Base-by-base conservation (phyloP, 768 basidiomycete species). In the Cyathus striatus region DNA sequence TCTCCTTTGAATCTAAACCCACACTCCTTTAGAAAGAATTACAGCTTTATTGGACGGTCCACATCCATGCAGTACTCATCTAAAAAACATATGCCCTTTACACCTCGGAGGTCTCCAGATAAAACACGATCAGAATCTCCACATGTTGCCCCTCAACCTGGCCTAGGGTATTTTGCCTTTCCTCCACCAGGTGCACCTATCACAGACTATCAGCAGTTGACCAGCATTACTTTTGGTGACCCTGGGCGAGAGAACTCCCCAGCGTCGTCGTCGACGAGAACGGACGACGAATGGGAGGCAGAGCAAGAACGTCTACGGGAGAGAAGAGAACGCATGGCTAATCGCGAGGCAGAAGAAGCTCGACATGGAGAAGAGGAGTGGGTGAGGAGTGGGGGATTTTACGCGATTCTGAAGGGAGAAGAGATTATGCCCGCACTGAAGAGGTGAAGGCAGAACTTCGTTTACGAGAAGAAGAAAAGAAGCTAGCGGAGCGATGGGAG, bases 331-430 rank as follows among this genome's bases (percentile, higher is more conserved):
- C n/a, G 14, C 34, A 16, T 16, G 13, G 34, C 16, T 23, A 32
- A 10, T 9, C 7, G 32, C 32, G 10, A 18, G 26, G 22, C 30
- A 30, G 21, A 32, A 32, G 30, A 12, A 32, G 13, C 13, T 21
- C 10, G 60, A 10, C 58, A 50, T n/a, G 34, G 46, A 5, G 72
- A 75, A 60, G 64, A n/a, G 58, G 57, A 35, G 75, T 73, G 22
- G 81, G 82, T 54, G 66, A 77, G 41, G 73, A 72, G 12, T 83
- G 80, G 77, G 78, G 79, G 2, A 55, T 76, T 17, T 64, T 83
- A 23, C 69, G 78, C 32, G 75, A 79, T 51, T 61, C 60, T 25
- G 48, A 61, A 9, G 79, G 79, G 6, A 65, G 60, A 41, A 65
- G 76, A 33, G 79, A 82, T 53, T 59, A 58, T 50, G 64, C 51